Evolutionary conservation across 164 flowering plant species (phyloP).

Genomic region (Macadamia integrifolia): DNA sequence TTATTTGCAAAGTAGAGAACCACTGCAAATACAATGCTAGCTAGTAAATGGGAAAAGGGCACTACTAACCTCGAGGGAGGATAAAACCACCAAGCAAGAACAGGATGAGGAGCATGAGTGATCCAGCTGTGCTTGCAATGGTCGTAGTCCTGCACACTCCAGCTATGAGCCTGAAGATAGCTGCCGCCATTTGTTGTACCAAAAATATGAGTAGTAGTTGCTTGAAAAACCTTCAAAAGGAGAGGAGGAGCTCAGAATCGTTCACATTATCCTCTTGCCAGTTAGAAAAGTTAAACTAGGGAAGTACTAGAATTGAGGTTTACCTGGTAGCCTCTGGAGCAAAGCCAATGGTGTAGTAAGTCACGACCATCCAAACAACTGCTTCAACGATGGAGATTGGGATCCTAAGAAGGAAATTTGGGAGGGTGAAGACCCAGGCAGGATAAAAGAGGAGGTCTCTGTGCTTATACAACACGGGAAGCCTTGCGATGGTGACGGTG

Average conservation of each 20-base stretch:
- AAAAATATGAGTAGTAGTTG: slow-evolving; percentile 54
- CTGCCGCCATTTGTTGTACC: slow-evolving; percentile 88
- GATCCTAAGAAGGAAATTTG: slow-evolving; percentile 55
- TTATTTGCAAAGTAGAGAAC: neutral
- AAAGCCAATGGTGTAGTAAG: slow-evolving; percentile 83
- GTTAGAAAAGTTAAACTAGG: too few species aligned
- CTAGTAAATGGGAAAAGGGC: too few species aligned
- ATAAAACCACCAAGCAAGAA: slow-evolving; percentile 89
- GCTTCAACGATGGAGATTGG: slow-evolving; percentile 77
- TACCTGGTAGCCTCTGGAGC: slow-evolving; percentile 94
- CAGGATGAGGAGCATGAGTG: slow-evolving; percentile 47
- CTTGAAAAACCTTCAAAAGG: slow-evolving; percentile 72
- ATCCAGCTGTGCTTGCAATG: slow-evolving; percentile 64
- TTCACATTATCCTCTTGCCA: too few species aligned
- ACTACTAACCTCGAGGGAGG: slow-evolving; percentile 52
- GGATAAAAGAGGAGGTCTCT: slow-evolving; percentile 87
- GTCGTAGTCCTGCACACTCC: slow-evolving; percentile 64
- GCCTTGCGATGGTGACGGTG: slow-evolving; percentile 58
- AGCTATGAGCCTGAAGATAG: slow-evolving; percentile 62
- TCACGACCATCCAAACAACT: slow-evolving; percentile 52
- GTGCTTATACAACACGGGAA: slow-evolving; percentile 96
- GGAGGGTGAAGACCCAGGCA: slow-evolving; percentile 80
- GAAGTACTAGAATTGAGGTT: neutral
- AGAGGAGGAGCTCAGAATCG: too few species aligned
- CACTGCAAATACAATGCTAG: slow-evolving; percentile 2